Percentiles rank a stretch among this genome's conserved stretches.
Evolutionary conservation across 2,329 filamentous ascomycete genomes (phyloP).

Genomic region (Calonectria hawksworthii): DNA sequence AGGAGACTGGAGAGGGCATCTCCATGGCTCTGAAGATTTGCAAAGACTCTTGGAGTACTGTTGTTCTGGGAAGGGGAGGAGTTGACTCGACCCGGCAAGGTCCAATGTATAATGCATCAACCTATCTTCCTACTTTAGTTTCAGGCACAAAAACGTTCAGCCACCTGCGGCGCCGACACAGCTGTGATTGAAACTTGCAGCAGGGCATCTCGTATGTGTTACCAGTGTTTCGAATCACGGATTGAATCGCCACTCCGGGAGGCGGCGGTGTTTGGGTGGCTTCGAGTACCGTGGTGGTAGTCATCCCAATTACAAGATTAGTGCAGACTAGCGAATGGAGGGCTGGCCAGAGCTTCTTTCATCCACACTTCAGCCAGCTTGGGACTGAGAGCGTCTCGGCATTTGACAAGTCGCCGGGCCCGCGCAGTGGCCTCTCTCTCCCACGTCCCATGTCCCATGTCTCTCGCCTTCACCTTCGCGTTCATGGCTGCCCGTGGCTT

Average conservation of each 20-base stretch:
- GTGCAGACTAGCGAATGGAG: neutral
- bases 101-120: neutral
- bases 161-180: neutral
- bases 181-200: neutral
- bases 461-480: neutral
- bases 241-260: neutral
- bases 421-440: neutral
- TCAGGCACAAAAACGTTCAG: neutral
- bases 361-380: neutral
- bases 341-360: neutral
- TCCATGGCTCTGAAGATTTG: neutral
- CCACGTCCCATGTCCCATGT: too few species aligned
- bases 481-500: slow-evolving; percentile 3
- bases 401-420: neutral
- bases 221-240: neutral
- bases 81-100: neutral
- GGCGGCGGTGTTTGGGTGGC: neutral
- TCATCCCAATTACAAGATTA: neutral
- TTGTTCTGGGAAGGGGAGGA: neutral
- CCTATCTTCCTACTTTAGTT: neutral
- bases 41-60: neutral
- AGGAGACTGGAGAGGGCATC: neutral
- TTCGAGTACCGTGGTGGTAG: neutral
- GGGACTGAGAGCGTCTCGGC: neutral
- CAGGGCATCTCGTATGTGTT: neutral